Evolutionary conservation across 1,284 basidiomycete genomes (phyloP).

Genomic region (Thelephora terrestris): DNA sequence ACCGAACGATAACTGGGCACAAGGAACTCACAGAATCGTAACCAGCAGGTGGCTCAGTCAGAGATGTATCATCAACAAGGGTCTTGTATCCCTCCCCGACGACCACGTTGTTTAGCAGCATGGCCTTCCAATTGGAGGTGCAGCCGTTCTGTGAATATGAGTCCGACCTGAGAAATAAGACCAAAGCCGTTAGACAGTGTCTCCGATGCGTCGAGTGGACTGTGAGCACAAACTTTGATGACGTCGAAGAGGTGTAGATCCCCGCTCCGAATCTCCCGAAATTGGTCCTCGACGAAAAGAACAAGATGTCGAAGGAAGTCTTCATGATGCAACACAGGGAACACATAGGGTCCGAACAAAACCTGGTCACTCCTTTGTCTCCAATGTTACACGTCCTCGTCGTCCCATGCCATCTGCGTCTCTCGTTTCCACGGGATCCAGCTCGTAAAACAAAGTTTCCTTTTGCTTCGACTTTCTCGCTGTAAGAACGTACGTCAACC

Average conservation of each 20-base stretch:
- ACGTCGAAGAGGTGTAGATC: slow-evolving; percentile 49
- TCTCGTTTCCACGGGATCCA: slow-evolving; percentile 50
- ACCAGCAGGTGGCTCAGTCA: slow-evolving; percentile 45
- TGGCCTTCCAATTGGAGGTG: slow-evolving; percentile 42
- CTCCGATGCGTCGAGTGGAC: not conserved
- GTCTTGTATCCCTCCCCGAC: slow-evolving; percentile 56
- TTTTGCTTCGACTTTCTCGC: slow-evolving; percentile 41
- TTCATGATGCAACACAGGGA: slow-evolving; percentile 49
- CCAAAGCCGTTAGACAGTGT: not conserved
- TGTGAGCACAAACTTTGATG: slow-evolving; percentile 39
- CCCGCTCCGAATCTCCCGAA: slow-evolving; percentile 58
- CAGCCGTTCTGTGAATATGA: slow-evolving; percentile 48
- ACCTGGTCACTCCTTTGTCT: slow-evolving; percentile 42
- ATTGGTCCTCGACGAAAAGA: slow-evolving; percentile 53
- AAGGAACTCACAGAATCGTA: slow-evolving; percentile 29
- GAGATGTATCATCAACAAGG: slow-evolving; percentile 37
- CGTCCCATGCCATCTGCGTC: slow-evolving; percentile 49
- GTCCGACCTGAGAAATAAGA: slow-evolving; percentile 39
- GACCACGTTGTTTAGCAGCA: slow-evolving; percentile 56
- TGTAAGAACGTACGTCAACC: slow-evolving; percentile 13
- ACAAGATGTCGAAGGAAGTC: slow-evolving; percentile 47
- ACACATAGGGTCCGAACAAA: slow-evolving; percentile 44
- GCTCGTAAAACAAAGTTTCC: slow-evolving; percentile 43
- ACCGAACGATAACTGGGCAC: not conserved
- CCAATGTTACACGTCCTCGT: slow-evolving; percentile 44